Percentiles rank a stretch among this genome's conserved stretches.
Evolutionary conservation across 257 asterid species (phyloP).

Genomic region (Prunella vulgaris): DNA sequence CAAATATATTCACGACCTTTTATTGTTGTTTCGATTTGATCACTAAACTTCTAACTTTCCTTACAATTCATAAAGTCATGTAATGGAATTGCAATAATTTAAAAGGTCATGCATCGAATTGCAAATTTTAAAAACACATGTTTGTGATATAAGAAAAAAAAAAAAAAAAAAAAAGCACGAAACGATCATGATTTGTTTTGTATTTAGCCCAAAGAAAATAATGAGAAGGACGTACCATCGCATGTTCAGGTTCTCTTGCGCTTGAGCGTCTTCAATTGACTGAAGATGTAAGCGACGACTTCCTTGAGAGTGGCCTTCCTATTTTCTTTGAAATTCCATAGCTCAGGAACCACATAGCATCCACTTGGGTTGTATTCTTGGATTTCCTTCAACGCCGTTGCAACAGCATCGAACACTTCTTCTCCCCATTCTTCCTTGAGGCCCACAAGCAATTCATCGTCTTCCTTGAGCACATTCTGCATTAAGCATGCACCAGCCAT

Average conservation of each 20-base stretch:
- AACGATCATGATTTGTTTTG: background rate
- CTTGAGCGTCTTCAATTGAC: constrained; percentile 38
- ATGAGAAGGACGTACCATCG: background rate
- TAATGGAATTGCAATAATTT: no score
- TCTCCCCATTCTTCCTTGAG: constrained; percentile 49
- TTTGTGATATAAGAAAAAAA: no score
- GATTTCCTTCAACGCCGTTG: constrained; percentile 34
- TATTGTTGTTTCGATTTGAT: no score
- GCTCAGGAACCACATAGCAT: constrained; percentile 41
- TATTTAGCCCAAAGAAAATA: background rate
- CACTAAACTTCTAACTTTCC: no score
- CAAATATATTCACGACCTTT: no score
- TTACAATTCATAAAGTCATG: no score
- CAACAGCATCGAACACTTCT: constrained; percentile 32
- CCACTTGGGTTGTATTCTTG: constrained; percentile 51
- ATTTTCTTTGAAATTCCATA: constrained; percentile 51
- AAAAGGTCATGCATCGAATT: no score
- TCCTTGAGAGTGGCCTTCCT: constrained; percentile 53
- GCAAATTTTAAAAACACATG: background rate
- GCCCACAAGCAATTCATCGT: constrained; percentile 32
- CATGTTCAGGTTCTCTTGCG: constrained; percentile 36
- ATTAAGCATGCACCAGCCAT: constrained; percentile 9
- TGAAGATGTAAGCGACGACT: constrained; percentile 37
- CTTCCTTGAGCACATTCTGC: constrained; percentile 37
- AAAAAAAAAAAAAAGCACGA: no score